Percentiles rank a stretch among this genome's conserved stretches.
These are phyloP conservation scores for Colletotrichum lentis DNA, from an alignment of 2,329 filamentous ascomycete genomes.

Conservation along the genomic window DNA sequence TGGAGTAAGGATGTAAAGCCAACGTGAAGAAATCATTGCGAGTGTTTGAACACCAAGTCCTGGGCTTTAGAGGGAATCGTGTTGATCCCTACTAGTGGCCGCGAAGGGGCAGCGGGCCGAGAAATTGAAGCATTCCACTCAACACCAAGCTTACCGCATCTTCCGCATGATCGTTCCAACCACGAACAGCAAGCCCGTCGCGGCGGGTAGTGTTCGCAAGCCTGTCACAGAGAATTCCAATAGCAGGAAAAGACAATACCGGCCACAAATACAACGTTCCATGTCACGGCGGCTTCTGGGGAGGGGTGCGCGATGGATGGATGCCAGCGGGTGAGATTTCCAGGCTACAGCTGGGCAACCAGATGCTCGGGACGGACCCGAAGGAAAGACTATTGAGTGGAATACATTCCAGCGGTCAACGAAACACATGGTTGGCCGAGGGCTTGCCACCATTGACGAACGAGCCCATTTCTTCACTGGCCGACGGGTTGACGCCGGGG, in stretches of 20 bases:
- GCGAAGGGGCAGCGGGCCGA: background rate
- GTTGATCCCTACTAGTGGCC: background rate
- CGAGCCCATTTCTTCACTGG: background rate
- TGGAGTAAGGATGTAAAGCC: conserved; percentile 14
- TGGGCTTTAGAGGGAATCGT: background rate
- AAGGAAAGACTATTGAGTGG: background rate
- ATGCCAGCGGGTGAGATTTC: background rate
- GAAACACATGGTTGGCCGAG: background rate
- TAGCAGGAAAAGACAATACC: background rate
- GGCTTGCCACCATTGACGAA: background rate
- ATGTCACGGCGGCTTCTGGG: conserved; percentile 19
- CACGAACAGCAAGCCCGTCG: background rate
- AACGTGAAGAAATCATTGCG: background rate
- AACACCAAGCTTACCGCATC: background rate
- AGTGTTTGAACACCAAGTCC: background rate
- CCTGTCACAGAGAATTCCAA: background rate
- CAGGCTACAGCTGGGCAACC: conserved; percentile 16
- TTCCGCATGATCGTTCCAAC: background rate
- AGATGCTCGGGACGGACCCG: conserved; percentile 17
- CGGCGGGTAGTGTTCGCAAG: background rate
- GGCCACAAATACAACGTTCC: conserved; percentile 12
- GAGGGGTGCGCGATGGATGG: background rate
- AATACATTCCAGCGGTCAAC: conserved; percentile 8
- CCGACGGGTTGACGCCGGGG: background rate
- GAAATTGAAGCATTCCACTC: conserved; percentile 21